These are phyloP conservation scores for Trypanosoma mega DNA, from an alignment of 208 protist genomes.

Conservation along the genomic window DNA sequence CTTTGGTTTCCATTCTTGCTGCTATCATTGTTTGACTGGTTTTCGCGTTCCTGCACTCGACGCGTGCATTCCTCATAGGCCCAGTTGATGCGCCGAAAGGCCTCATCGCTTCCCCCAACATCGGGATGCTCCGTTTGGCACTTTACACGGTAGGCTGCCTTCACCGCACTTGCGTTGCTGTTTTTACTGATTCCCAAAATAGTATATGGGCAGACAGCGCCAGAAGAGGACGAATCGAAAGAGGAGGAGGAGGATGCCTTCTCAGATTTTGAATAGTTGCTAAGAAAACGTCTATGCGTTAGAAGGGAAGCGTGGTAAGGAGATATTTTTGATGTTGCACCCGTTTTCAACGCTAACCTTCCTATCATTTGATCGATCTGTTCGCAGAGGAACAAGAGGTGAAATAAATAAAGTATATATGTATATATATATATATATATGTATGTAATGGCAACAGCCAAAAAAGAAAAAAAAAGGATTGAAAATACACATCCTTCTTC, in stretches of 20 bases:
- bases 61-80: constrained; percentile 30
- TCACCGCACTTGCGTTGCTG: constrained; percentile 21
- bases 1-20: background rate
- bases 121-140: constrained; percentile 36
- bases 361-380: constrained; percentile 8
- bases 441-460: too few relatives aligned
- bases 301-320: too few relatives aligned
- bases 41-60: constrained; percentile 1
- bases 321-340: too few relatives aligned
- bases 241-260: background rate
- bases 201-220: constrained; percentile 21
- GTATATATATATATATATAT: too few relatives aligned
- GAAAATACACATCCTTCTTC: too few relatives aligned
- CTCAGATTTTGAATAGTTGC: background rate
- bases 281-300: constrained; percentile 4
- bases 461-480: too few relatives aligned
- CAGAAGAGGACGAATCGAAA: background rate
- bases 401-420: too few relatives aligned
- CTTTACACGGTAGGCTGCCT: constrained; percentile 24
- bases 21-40: background rate
- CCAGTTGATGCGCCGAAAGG: constrained; percentile 21
- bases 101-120: constrained; percentile 27
- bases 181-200: constrained; percentile 14
- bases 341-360: background rate
- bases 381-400: too few relatives aligned